Percentiles rank a stretch among this genome's conserved stretches.
Evolutionary conservation across 495 filamentous ascomycete genomes (phyloP).

Genomic region (Aspergillus egyptiacus): DNA sequence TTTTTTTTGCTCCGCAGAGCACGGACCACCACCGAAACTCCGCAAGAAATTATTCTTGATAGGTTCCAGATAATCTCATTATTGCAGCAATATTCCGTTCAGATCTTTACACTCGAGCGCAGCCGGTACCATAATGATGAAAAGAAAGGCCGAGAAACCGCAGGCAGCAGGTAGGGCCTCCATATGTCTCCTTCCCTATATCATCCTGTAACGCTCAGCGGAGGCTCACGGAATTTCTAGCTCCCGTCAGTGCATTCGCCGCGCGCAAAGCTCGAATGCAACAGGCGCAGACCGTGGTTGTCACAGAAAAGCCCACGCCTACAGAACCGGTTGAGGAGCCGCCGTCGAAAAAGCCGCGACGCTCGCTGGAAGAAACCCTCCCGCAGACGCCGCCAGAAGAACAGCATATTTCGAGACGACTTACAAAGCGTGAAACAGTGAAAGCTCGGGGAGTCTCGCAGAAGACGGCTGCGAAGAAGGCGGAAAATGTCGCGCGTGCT

Average conservation of each 20-base stretch:
- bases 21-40: conserved; percentile 38
- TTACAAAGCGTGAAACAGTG: conserved; percentile 22
- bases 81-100: neutral
- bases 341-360: conserved; percentile 33
- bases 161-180: conserved; percentile 27
- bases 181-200: neutral
- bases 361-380: conserved; percentile 18
- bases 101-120: neutral
- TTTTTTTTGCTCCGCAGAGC: conserved; percentile 46
- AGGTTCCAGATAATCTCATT: neutral
- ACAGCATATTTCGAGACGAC: conserved; percentile 20
- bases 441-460: conserved; percentile 11
- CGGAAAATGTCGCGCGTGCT: neutral
- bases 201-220: neutral
- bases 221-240: conserved; percentile 15
- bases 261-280: conserved; percentile 45
- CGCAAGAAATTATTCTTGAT: conserved; percentile 15
- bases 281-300: conserved; percentile 22
- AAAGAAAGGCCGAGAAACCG: conserved; percentile 43
- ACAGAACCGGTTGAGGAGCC: conserved; percentile 25
- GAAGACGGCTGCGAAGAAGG: conserved; percentile 1
- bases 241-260: conserved; percentile 41
- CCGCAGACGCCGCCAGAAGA: conserved; percentile 11
- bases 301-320: conserved; percentile 15
- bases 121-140: conserved; percentile 23